Evolutionary conservation across 768 basidiomycete species (phyloP), one percentile per base, ranked within the genome.

Genomic region (Harrya chromipes): DNA sequence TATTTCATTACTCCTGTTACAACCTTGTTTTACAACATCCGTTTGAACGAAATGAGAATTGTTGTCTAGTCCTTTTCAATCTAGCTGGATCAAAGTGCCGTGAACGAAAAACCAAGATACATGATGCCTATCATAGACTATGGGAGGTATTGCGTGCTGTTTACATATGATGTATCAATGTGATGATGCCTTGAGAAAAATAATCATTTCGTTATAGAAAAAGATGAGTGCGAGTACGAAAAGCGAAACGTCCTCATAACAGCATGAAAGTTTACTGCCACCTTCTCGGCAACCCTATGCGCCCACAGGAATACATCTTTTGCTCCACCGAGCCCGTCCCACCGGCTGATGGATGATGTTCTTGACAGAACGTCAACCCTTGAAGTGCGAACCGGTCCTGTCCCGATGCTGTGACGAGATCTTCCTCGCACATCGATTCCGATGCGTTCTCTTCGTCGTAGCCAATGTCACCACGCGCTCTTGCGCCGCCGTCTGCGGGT

Each of bases 131-230:
- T 45, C 50, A 34, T 60, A 52, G 52, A 55, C 48, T 38, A 55
- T 53, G 44, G 24, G 13, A 51, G 39, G 27, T 35, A 3, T 51
- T 63, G 63, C 35, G 46, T 54, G 54, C 24, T 61, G 47, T 64
- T 49, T 64, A 64, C 56, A 61, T 64, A 49, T 64, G 62, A 44
- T 61, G 44, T 61, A 39, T 38, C 52, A 40, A 50, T 53, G 33
- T 16, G 33, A 50, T 17, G 53, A 64, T 61, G 55, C 53, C 43
- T 36, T 19, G 46, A 62, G 8, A 31, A 33, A 33, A 59, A 60
- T 61, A 64, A 50, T 43, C 16, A 23, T 16, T 52, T 47, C 27
- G 7, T 36, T n/a, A 43, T 33, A 26, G 42, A 47, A 47, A 27
- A 37, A 42, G 33, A 29, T 38, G 46, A 23, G 33, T 46, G 50